These are phyloP conservation scores for Solanum lignicaule DNA, from an alignment of 257 asterid genomes.

Conservation along the genomic window DNA sequence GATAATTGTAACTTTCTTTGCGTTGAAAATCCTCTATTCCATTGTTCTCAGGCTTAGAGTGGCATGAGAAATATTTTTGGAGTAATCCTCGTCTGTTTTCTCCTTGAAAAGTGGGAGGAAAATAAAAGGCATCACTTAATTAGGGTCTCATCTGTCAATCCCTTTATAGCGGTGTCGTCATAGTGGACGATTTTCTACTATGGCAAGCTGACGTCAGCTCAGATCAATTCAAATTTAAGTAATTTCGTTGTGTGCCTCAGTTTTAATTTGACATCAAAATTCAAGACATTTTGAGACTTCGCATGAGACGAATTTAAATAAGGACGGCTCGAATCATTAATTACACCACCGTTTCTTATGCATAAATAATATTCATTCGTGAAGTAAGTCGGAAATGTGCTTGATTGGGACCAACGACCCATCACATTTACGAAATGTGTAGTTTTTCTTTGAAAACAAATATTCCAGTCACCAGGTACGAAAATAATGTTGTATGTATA, in stretches of 20 bases:
- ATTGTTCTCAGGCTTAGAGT: not conserved
- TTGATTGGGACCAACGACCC: not conserved
- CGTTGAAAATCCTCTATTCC: not conserved
- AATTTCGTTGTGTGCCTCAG: not conserved
- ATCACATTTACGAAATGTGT: not conserved
- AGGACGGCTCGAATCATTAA: fast-evolving
- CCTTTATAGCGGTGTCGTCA: no score
- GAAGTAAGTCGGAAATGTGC: not conserved
- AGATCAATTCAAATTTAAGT: not conserved
- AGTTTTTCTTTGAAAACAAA: no score
- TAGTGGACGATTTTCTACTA: not conserved
- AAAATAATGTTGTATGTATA: no score
- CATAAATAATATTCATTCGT: not conserved
- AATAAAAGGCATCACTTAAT: not conserved
- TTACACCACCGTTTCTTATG: not conserved
- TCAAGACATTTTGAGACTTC: not conserved
- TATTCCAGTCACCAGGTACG: no score
- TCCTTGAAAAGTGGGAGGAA: not conserved
- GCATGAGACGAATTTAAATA: not conserved
- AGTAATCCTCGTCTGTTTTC: not conserved
- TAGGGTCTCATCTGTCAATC: not conserved
- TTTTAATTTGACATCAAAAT: no score
- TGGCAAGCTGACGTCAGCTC: not conserved
- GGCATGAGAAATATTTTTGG: not conserved
- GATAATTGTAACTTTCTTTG: not conserved